A percentile compares a stretch with the other conserved stretches of the same genome.
Conservation (phyloP, 1,284 basidiomycete species). For the Polyporus tsugae region DNA sequence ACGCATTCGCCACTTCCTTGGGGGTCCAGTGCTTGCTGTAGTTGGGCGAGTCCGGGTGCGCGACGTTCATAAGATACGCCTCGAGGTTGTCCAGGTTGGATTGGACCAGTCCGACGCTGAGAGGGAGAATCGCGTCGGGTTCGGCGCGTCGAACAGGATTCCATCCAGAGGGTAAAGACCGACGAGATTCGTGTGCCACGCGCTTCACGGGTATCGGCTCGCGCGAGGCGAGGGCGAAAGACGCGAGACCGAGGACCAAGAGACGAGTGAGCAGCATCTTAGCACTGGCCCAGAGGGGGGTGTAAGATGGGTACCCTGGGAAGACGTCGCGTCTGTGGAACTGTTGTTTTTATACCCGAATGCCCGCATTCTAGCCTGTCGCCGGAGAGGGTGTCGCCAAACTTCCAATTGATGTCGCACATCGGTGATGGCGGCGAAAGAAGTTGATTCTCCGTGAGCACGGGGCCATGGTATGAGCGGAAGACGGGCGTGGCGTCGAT, state of each 20-base stretch:
- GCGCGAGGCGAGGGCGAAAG: conserved; percentile 19
- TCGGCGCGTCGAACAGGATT: conserved; percentile 43
- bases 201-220: conserved; percentile 19
- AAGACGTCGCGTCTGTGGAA: neutral
- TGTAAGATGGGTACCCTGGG: conserved; percentile 6
- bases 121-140: conserved; percentile 44
- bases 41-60: conserved; percentile 51
- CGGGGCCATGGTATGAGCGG: neutral
- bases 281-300: neutral
- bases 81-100: conserved; percentile 52
- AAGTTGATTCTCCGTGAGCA: neutral
- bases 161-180: conserved; percentile 48
- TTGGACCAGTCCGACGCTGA: conserved; percentile 56
- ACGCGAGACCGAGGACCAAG: conserved; percentile 20
- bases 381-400: neutral
- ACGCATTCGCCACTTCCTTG: conserved; percentile 47
- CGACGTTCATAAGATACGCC: conserved; percentile 51
- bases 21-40: conserved; percentile 55
- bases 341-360: neutral
- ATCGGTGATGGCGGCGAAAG: conserved; percentile 3
- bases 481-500: neutral
- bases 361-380: neutral
- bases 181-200: conserved; percentile 50
- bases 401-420: neutral
- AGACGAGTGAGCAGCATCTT: conserved; percentile 26